Evolutionary conservation across 1,139 yeast genomes (phyloP).

Genomic region (Starmera stellimalicola): DNA sequence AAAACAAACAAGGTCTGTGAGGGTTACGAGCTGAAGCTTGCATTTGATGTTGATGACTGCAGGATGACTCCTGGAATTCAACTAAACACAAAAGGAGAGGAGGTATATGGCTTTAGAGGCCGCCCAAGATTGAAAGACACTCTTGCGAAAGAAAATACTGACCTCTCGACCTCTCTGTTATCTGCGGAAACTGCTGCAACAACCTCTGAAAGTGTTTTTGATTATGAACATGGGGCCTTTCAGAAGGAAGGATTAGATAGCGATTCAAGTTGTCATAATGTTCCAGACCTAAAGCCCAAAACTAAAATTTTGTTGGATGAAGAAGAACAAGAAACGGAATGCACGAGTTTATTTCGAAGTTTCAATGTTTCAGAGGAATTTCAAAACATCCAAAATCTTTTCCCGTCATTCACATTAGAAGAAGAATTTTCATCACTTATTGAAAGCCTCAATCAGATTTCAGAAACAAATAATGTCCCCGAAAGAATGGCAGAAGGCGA

Average conservation of each 20-base stretch:
- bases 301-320: too few relatives aligned
- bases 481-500: slow-evolving; percentile 1
- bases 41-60: slow-evolving; percentile 39
- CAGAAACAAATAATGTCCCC: too few relatives aligned
- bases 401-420: slow-evolving; percentile 13
- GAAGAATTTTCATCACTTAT: slow-evolving; percentile 11
- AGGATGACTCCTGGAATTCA: slow-evolving; percentile 14
- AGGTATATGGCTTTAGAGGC: slow-evolving; percentile 27
- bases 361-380: slow-evolving; percentile 11
- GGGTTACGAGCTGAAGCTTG: slow-evolving; percentile 37
- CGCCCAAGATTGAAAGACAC: slow-evolving; percentile 23
- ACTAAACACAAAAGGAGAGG: slow-evolving; percentile 21
- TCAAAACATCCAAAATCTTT: slow-evolving; percentile 17
- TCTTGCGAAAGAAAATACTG: too few relatives aligned
- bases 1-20: slow-evolving; percentile 35
- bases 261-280: too few relatives aligned
- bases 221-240: too few relatives aligned
- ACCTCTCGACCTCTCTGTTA: too few relatives aligned
- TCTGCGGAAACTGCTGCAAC: too few relatives aligned
- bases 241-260: too few relatives aligned
- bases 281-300: too few relatives aligned
- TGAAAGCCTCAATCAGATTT: slow-evolving; percentile 1
- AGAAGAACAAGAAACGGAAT: too few relatives aligned
- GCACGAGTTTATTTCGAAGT: too few relatives aligned
- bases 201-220: too few relatives aligned